Evolutionary conservation across 2,329 filamentous ascomycete genomes (phyloP).

Genomic region (Talaromyces sp.): DNA sequence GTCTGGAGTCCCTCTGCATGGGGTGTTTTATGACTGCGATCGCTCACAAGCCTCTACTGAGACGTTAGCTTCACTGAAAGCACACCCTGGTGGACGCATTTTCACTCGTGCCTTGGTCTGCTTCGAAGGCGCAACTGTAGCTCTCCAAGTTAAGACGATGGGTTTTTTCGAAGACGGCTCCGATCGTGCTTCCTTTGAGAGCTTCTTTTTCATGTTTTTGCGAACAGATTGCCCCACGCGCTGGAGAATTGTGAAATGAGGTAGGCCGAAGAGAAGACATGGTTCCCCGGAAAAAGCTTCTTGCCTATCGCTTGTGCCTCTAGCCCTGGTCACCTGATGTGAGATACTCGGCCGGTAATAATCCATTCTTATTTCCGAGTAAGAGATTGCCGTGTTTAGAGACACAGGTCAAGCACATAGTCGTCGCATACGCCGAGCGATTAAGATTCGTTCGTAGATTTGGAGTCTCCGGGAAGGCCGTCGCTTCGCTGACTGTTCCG

Average conservation of each 20-base stretch:
- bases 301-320: not conserved
- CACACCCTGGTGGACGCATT: too few relatives aligned
- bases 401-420: too few relatives aligned
- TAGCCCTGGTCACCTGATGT: not conserved
- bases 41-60: not conserved
- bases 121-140: not conserved
- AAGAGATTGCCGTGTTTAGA: too few relatives aligned
- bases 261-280: too few relatives aligned
- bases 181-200: not conserved
- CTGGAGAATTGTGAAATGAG: not conserved
- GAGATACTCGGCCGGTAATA: not conserved
- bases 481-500: too few relatives aligned
- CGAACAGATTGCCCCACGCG: too few relatives aligned
- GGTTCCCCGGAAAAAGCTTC: not conserved
- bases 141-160: not conserved
- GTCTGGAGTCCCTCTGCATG: not conserved
- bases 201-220: not conserved
- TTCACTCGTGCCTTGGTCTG: not conserved
- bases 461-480: too few relatives aligned
- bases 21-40: not conserved
- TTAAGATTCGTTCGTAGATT: too few relatives aligned
- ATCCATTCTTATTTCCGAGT: not conserved
- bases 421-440: too few relatives aligned
- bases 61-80: not conserved
- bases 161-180: not conserved